A percentile compares a stretch with the other conserved stretches of the same genome.
phyloP scores from a whole-genome alignment of 2,329 filamentous ascomycete genomes.

The Clonostachys chloroleuca region DNA sequence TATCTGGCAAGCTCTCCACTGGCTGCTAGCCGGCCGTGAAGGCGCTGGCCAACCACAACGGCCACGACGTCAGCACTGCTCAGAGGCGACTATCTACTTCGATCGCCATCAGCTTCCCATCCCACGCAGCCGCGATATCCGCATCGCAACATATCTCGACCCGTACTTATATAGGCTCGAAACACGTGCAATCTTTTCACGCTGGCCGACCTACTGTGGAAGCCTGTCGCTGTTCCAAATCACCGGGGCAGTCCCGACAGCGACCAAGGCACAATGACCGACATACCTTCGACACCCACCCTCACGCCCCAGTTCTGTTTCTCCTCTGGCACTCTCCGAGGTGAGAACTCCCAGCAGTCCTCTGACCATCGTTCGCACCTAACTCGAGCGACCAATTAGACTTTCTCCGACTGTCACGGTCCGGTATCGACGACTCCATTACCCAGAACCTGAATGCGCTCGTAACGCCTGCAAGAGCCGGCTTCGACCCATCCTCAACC shows the following conservation, averaged over 20 bases:
- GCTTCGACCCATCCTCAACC: slow-evolving; percentile 80
- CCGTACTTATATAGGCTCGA: no score
- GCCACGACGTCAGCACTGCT: no score
- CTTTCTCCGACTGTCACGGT: slow-evolving; percentile 82
- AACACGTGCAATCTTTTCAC: not conserved
- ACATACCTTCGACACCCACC: slow-evolving; percentile 37
- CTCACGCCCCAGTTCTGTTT: slow-evolving; percentile 78
- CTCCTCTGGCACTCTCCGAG: slow-evolving; percentile 63
- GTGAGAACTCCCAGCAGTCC: slow-evolving; percentile 32
- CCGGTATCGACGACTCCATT: slow-evolving; percentile 88
- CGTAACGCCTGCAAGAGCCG: slow-evolving; percentile 63
- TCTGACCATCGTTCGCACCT: not conserved
- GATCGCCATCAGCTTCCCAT: no score
- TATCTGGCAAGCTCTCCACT: no score
- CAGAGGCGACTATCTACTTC: no score
- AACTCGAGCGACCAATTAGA: slow-evolving; percentile 45
- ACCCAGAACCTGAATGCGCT: slow-evolving; percentile 89
- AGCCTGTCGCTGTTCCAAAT: not conserved
- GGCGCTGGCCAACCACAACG: no score
- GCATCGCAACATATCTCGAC: no score
- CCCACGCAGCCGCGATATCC: no score
- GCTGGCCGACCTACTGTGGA: not conserved
- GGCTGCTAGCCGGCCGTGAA: no score
- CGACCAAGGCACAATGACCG: slow-evolving; percentile 37
- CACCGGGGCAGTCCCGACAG: slow-evolving; percentile 6